Percentiles rank a stretch among this genome's conserved stretches.
These are phyloP conservation scores for Moesziomyces aphidis DNA, from an alignment of 1,284 basidiomycete genomes.

Conservation along the genomic window DNA sequence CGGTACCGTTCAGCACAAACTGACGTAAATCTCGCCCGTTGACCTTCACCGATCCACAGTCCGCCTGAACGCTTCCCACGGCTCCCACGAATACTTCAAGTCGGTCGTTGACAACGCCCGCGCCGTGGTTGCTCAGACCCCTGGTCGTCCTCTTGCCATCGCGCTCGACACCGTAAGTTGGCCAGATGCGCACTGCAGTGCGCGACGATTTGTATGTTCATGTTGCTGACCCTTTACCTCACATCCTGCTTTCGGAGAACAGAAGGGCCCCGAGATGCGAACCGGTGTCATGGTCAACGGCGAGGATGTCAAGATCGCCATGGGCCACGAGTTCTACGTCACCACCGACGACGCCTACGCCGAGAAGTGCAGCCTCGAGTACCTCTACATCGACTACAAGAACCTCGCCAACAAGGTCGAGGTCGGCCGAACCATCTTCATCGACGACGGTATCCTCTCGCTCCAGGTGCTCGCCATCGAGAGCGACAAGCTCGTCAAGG, in stretches of 20 bases:
- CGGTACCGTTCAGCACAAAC: background rate
- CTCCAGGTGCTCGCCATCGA: slow-evolving; percentile 86
- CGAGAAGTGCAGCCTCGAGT: slow-evolving; percentile 85
- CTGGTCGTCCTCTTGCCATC: slow-evolving; percentile 92
- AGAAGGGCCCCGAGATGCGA: slow-evolving; percentile 99
- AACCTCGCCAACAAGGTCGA: slow-evolving; percentile 96
- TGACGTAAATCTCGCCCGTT: background rate
- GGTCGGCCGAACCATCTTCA: slow-evolving; percentile 94
- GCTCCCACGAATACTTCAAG: slow-evolving; percentile 66
- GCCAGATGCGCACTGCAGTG: background rate
- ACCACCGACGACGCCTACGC: slow-evolving; percentile 85
- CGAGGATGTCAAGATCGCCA: slow-evolving; percentile 85
- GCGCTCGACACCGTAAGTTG: slow-evolving; percentile 87
- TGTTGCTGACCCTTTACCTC: slow-evolving; percentile 28
- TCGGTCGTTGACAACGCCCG: slow-evolving; percentile 66
- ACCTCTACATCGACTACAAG: slow-evolving; percentile 71
- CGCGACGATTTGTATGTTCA: background rate
- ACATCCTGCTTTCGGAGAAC: slow-evolving; percentile 16
- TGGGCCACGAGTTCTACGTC: slow-evolving; percentile 94
- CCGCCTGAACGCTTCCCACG: slow-evolving; percentile 67
- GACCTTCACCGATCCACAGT: slow-evolving; percentile 21
- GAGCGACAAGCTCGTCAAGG: slow-evolving; percentile 70
- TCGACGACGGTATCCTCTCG: slow-evolving; percentile 96
- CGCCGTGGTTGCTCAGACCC: slow-evolving; percentile 56
- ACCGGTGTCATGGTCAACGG: slow-evolving; percentile 91